Conservation (phyloP, 192 early-diverging fungal genomes). For the Kappamyces sp. region DNA sequence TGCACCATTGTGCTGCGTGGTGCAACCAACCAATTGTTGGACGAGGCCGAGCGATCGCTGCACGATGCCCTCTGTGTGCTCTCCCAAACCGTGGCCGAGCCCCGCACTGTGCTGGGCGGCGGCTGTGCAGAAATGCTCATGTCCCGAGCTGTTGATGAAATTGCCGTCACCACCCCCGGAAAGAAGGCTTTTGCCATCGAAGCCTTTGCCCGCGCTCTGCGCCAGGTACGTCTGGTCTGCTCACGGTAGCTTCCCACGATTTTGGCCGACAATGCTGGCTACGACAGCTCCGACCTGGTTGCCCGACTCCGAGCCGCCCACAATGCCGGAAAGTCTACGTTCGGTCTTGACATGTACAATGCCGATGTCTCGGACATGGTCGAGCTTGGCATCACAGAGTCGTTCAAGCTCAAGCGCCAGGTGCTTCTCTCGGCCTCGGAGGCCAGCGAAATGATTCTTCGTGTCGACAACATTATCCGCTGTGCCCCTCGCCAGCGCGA, state of each 20-base stretch:
- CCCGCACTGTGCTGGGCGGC: constrained; percentile 88
- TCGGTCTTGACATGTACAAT: constrained; percentile 83
- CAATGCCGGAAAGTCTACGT: constrained; percentile 69
- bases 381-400: constrained; percentile 88
- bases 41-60: constrained; percentile 94
- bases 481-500: constrained; percentile 49
- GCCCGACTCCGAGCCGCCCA: constrained; percentile 89
- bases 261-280: constrained; percentile 94
- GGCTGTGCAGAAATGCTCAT: constrained; percentile 97
- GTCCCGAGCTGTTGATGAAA: constrained; percentile 93
- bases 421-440: constrained; percentile 90
- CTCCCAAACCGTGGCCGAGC: constrained; percentile 90
- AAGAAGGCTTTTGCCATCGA: constrained; percentile 95
- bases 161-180: constrained; percentile 83
- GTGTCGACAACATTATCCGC: constrained; percentile 97
- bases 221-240: constrained; percentile 38
- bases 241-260: constrained; percentile 85
- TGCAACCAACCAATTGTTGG: constrained; percentile 88
- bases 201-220: constrained; percentile 87
- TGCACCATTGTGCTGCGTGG: constrained; percentile 98
- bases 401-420: constrained; percentile 90
- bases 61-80: constrained; percentile 96
- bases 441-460: constrained; percentile 94
- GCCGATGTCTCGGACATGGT: constrained; percentile 75
- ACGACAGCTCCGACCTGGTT: constrained; percentile 90